Base-by-base conservation (phyloP, 768 basidiomycete genomes). In the Mrakia gelida region DNA sequence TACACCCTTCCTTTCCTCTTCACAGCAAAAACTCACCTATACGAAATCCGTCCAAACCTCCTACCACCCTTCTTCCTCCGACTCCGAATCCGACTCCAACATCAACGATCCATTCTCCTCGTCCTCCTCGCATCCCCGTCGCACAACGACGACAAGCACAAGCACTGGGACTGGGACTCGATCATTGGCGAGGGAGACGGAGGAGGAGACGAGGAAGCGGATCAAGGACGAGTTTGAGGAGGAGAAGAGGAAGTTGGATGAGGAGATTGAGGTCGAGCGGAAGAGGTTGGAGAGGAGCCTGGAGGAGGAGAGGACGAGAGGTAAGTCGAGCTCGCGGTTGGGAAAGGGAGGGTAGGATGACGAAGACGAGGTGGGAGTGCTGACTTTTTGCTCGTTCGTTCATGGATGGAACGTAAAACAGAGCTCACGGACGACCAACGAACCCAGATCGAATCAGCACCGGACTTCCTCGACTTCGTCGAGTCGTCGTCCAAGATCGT, bases 401-500 rank as follows among this genome's bases (percentile, higher is more conserved):
- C n/a, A n/a, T n/a, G n/a, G 38, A 38, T 38, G 38, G n/a, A 38
- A 3, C 4, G 8, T 38, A 8, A 38, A 3, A 38, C 83, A 94
- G 97, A 95, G 67, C 85, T 99, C 79, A 89, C 93, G 1, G 91
- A 94, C 78, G 94, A 95, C 78, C 93, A 98, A 84, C 88, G 92
- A 61, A 86, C 89, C 0, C 90, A 89, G 80, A 92, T 98, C 73
- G 87, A 94, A 80, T 86, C 90, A n/a, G 92, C 92, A 11, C 93
- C 95, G 0, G 94, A 95, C 82, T 98, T 98, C 83, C 85, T 92
- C 21, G 92, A 94, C 80, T 99, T 99, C 84, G 90, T 99, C 23
- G 94, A 97, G 83, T 90, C 92, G 81, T 95, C 94, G 13, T 94
- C 93, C 28, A 96, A 96, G 86, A 94, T 98, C 67, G 89, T 98